Base-by-base conservation (phyloP, 441 rosid species). In the Theobroma grandiflorum region DNA sequence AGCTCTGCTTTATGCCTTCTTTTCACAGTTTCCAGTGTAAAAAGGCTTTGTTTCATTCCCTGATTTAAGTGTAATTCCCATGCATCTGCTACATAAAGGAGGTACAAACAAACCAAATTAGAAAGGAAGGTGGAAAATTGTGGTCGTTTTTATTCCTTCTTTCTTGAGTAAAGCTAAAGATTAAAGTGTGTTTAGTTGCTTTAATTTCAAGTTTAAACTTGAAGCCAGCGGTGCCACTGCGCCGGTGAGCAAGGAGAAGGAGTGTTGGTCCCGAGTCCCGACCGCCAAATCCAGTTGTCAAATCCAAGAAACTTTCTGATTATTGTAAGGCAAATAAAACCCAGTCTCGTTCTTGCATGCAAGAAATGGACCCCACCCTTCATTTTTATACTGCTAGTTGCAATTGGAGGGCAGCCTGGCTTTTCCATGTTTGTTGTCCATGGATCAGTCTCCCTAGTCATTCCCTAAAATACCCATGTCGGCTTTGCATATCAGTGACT, bases 371-470 rank as follows among this genome's bases (percentile, higher is more conserved):
- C 73, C 89, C 87, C 80, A 62, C 75, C 7, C 61, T 16, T 72
- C 59, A 22, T 45, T 47, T 76, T 75, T 40, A 50, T 77, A 83
- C 78, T 61, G 59, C 80, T 73, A 26, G 72, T 50, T n/a, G 82
- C 85, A 68, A 75, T 38, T 65, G 71, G 86, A 77, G 20, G 78
- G 83, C 87, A 87, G 88, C 88, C 86, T 85, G 88, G 90, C 82
- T 78, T 67, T 74, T 26, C n/a, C 31, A 42, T 74, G 40, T 80
- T 35, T 58, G 33, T 63, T 38, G 58, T 47, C 43, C 59, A 12
- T 16, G 40, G 66, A 63, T 58, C 45, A 16, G 40, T 74, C 10
- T 64, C 10, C 4, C 2, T 15, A 42, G 74, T 63, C 2, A 57
- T 84, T 75, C 73, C 90, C 91, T 59, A 79, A 53, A 85, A 26